Percentiles rank a stretch among this genome's conserved stretches.
Evolutionary conservation across 2,329 filamentous ascomycete genomes (phyloP).

Genomic region (Apiospora saccharicola): DNA sequence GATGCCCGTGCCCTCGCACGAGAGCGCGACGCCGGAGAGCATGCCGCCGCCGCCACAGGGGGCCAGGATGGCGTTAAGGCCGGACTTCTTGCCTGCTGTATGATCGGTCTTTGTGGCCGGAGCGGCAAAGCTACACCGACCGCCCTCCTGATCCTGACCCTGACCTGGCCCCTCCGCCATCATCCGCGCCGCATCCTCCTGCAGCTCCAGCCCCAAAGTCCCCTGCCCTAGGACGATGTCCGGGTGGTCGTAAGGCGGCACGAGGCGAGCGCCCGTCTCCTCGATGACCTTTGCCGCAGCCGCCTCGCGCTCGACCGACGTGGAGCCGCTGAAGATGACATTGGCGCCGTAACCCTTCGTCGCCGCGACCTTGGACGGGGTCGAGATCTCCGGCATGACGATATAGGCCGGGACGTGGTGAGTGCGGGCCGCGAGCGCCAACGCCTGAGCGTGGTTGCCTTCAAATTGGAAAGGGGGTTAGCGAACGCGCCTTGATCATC

Average conservation of each 20-base stretch:
- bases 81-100: constrained; percentile 34
- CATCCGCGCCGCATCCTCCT: constrained; percentile 71
- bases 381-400: constrained; percentile 89
- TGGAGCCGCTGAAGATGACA: constrained; percentile 84
- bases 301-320: constrained; percentile 80
- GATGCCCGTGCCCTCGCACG: constrained; percentile 74
- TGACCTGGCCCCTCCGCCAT: constrained; percentile 46
- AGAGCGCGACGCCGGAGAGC: constrained; percentile 82
- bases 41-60: constrained; percentile 91
- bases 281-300: constrained; percentile 73
- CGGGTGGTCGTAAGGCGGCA: constrained; percentile 92
- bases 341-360: constrained; percentile 80
- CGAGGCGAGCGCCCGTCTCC: constrained; percentile 76
- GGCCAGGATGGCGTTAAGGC: constrained; percentile 76
- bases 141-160: constrained; percentile 26
- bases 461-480: constrained; percentile 27
- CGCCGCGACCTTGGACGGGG: constrained; percentile 85
- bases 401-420: constrained; percentile 82
- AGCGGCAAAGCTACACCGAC: constrained; percentile 24
- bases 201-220: constrained; percentile 85
- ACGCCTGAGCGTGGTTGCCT: constrained; percentile 96
- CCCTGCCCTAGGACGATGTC: constrained; percentile 93
- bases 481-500: not conserved
- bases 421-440: constrained; percentile 81
- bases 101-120: constrained; percentile 28